Percentiles rank a stretch among this genome's conserved stretches.
These are phyloP conservation scores for Cryphonectria parasitica DNA, from an alignment of 2,329 filamentous ascomycete genomes.

Conservation along the genomic window DNA sequence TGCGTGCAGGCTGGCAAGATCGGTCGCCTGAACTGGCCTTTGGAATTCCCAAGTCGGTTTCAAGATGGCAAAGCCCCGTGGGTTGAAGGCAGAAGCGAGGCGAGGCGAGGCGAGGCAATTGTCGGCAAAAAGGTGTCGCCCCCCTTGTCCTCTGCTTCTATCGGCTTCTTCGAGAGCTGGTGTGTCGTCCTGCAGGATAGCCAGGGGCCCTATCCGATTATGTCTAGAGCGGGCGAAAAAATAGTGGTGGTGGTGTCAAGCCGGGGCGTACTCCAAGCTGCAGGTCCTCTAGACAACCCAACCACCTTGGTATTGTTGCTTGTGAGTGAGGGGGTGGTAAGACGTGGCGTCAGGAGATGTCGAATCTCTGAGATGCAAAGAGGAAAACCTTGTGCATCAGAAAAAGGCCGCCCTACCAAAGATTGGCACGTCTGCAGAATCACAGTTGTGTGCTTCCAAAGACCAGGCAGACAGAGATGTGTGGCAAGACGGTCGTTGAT, in stretches of 20 bases:
- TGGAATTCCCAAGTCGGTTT: conserved; percentile 6
- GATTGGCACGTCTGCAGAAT: too few species aligned
- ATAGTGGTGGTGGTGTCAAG: conserved; percentile 13
- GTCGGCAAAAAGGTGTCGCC: conserved; percentile 17
- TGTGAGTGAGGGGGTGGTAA: not conserved
- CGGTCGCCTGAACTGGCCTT: conserved; percentile 7
- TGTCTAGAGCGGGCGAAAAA: not conserved
- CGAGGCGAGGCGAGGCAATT: conserved; percentile 11
- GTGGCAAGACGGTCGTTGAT: not conserved
- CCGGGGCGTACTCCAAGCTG: conserved; percentile 4
- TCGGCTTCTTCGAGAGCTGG: conserved; percentile 22
- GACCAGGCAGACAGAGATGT: not conserved
- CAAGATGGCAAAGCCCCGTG: not conserved
- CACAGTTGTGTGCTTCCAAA: too few species aligned
- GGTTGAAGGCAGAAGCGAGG: not conserved
- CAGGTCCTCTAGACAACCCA: conserved; percentile 6
- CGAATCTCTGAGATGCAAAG: not conserved
- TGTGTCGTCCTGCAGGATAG: conserved; percentile 9
- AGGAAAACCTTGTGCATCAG: not conserved
- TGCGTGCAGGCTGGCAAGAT: not conserved
- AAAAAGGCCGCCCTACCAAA: not conserved
- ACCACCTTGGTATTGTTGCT: not conserved
- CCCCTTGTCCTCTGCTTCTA: conserved; percentile 22
- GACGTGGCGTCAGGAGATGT: not conserved
- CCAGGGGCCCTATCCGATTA: conserved; percentile 4